phyloP scores from a whole-genome alignment of 495 filamentous ascomycete genomes.

The Hypomontagnella monticulosa region DNA sequence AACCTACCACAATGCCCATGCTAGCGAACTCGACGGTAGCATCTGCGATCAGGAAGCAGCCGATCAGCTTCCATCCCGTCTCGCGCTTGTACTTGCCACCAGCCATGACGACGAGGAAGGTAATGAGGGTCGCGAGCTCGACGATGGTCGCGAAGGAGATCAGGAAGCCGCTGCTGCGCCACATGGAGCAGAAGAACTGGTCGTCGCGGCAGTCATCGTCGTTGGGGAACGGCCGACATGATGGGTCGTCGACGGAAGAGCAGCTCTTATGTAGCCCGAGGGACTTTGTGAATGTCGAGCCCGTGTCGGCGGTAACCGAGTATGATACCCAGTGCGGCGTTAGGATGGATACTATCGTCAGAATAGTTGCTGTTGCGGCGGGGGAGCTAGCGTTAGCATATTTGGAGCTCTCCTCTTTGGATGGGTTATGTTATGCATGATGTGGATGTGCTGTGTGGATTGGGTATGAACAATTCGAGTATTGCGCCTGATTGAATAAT shows the following conservation, averaged over 20 bases:
- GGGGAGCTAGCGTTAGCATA: conserved; percentile 30
- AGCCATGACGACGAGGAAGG: conserved; percentile 75
- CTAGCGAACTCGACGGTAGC: conserved; percentile 70
- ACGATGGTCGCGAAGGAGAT: conserved; percentile 83
- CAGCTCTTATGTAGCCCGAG: conserved; percentile 85
- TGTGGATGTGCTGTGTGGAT: neutral
- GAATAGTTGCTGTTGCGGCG: conserved; percentile 71
- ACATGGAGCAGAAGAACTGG: conserved; percentile 88
- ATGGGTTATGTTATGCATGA: conserved; percentile 3
- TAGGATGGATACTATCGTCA: conserved; percentile 79
- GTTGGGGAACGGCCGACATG: conserved; percentile 64
- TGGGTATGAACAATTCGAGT: too few relatives aligned
- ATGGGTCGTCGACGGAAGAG: conserved; percentile 55
- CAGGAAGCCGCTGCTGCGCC: conserved; percentile 86
- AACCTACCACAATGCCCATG: conserved; percentile 82
- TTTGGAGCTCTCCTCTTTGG: neutral
- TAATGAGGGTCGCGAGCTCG: conserved; percentile 77
- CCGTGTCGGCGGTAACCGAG: conserved; percentile 63
- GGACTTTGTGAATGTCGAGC: conserved; percentile 68
- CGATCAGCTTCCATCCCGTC: conserved; percentile 79
- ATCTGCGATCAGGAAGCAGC: conserved; percentile 67
- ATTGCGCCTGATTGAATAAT: too few relatives aligned
- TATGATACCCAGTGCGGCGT: conserved; percentile 85
- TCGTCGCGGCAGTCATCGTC: conserved; percentile 75
- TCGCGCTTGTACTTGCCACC: conserved; percentile 81